phyloP scores from a whole-genome alignment of 148 eudicot genomes.

The Rhododendron simsii region DNA sequence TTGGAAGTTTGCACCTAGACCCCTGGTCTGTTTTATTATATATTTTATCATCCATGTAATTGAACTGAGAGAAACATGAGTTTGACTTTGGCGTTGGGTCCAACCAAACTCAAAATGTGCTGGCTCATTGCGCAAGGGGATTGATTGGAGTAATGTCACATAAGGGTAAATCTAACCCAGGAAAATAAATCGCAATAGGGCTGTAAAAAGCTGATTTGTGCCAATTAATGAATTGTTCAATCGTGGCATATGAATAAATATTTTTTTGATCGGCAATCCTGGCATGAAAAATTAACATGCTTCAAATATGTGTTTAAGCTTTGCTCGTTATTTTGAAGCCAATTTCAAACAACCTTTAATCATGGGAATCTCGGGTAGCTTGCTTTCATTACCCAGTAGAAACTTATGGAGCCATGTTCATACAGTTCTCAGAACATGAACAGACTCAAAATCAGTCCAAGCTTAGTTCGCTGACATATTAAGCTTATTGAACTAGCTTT shows the following conservation, averaged over 20 bases:
- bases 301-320: neutral
- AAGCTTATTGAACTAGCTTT: neutral
- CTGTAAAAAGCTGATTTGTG: neutral
- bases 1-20: no score
- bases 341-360: neutral
- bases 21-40: no score
- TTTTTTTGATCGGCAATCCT: neutral
- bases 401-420: neutral
- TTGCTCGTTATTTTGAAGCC: neutral
- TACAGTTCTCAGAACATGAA: neutral
- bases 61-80: slow-evolving; percentile 1
- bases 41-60: neutral
- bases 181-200: neutral
- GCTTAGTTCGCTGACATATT: neutral
- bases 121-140: neutral
- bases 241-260: neutral
- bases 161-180: neutral
- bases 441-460: neutral
- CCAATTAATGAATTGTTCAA: neutral
- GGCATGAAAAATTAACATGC: neutral
- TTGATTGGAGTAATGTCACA: neutral
- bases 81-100: neutral
- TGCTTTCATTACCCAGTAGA: neutral
- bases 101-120: neutral
- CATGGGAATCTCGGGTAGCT: neutral